Percentiles rank a stretch among this genome's conserved stretches.
Conservation (phyloP, 73 alveolate genomes). For the Stentor roeselii region DNA sequence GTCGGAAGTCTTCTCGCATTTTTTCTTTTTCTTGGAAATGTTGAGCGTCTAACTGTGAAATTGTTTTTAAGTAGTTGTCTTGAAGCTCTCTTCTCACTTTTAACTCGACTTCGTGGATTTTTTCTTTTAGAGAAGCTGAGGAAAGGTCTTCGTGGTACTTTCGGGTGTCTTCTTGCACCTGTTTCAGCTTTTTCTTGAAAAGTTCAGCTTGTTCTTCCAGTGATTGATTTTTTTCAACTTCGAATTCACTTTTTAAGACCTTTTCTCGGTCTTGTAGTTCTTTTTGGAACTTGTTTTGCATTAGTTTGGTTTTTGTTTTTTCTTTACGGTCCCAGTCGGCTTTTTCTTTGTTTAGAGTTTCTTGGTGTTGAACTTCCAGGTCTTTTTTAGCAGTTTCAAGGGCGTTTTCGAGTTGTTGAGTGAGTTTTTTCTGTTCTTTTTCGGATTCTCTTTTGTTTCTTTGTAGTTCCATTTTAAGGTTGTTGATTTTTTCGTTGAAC, state of each 20-base stretch:
- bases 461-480: not conserved
- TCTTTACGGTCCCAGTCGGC: slow-evolving; percentile 16
- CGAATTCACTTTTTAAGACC: not conserved
- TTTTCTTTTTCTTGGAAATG: slow-evolving; percentile 10
- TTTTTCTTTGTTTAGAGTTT: not conserved
- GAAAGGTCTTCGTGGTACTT: not conserved
- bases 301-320: slow-evolving; percentile 8
- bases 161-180: not conserved
- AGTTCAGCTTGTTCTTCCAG: not conserved
- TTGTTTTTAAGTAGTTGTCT: not conserved
- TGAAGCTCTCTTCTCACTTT: slow-evolving; percentile 15
- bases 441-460: slow-evolving; percentile 17
- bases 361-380: not conserved
- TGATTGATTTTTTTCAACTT: not conserved
- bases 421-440: slow-evolving; percentile 20
- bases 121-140: not conserved
- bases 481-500: not conserved
- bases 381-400: slow-evolving; percentile 16
- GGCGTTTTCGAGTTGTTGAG: not conserved
- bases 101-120: slow-evolving; percentile 10
- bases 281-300: slow-evolving; percentile 4
- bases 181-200: not conserved
- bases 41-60: not conserved
- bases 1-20: not conserved
- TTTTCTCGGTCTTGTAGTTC: slow-evolving; percentile 15